Evolutionary conservation across 2,329 filamentous ascomycete species (phyloP).

Genomic region (Hymenoscyphus fraxineus): DNA sequence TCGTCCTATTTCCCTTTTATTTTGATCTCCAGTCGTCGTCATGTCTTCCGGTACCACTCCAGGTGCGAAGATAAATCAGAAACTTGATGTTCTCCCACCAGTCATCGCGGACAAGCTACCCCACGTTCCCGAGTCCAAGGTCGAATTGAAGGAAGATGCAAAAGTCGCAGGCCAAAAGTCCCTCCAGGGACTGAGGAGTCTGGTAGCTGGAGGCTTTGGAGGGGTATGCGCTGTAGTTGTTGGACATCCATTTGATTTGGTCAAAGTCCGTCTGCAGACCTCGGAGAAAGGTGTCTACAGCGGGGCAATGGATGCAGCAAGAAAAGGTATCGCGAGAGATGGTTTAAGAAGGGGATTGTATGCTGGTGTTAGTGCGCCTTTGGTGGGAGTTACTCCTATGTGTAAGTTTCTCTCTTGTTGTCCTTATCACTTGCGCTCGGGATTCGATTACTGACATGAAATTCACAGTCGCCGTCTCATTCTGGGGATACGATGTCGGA

Average conservation of each 20-base stretch:
- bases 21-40: slow-evolving; percentile 1
- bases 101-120: slow-evolving; percentile 30
- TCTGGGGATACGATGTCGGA: slow-evolving; percentile 92
- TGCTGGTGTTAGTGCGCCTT: slow-evolving; percentile 91
- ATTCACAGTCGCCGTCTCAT: slow-evolving; percentile 61
- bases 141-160: slow-evolving; percentile 33
- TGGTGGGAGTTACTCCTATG: slow-evolving; percentile 97
- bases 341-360: slow-evolving; percentile 80
- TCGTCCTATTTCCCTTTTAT: background rate
- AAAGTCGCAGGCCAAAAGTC: slow-evolving; percentile 31
- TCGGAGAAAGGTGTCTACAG: slow-evolving; percentile 90
- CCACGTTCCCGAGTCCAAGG: slow-evolving; percentile 34
- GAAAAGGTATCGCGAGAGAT: slow-evolving; percentile 82
- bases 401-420: slow-evolving; percentile 59
- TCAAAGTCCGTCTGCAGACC: slow-evolving; percentile 96
- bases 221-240: slow-evolving; percentile 92
- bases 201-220: slow-evolving; percentile 86
- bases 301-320: slow-evolving; percentile 85
- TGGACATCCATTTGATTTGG: slow-evolving; percentile 93
- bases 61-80: slow-evolving; percentile 29
- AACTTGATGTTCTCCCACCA: slow-evolving; percentile 28
- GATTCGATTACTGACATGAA: background rate
- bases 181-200: slow-evolving; percentile 68
- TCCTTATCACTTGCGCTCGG: background rate
- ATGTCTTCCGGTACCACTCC: slow-evolving; percentile 27